phyloP scores from a whole-genome alignment of 2,329 filamentous ascomycete species.

The Annulohypoxylon truncatum region DNA sequence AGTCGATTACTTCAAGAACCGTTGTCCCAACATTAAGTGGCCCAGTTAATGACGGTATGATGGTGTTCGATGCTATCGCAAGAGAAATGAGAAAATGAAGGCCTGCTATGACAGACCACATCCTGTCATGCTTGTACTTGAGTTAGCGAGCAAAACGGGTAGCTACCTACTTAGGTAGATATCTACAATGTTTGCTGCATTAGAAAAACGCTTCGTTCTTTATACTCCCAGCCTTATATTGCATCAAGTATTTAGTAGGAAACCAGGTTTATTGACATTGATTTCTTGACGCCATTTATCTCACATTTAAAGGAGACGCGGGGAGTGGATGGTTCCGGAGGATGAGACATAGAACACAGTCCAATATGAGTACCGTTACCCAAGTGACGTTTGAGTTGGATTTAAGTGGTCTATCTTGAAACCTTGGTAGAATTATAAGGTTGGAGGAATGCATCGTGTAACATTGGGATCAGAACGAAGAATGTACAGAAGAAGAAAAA shows the following conservation, averaged over 20 bases:
- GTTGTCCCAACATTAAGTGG: background rate
- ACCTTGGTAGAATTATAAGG: no score
- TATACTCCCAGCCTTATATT: no score
- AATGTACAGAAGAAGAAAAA: no score
- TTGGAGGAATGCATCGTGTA: no score
- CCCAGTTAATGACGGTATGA: background rate
- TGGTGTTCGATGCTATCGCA: background rate
- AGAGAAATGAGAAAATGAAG: background rate
- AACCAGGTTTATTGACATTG: no score
- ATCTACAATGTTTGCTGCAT: no score
- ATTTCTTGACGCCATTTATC: background rate
- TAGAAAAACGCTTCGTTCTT: no score
- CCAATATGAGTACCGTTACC: background rate
- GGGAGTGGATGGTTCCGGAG: background rate
- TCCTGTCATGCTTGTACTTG: background rate
- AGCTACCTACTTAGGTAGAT: no score
- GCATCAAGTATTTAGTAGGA: no score
- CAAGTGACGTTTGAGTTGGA: background rate
- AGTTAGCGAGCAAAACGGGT: no score
- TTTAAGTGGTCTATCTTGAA: no score
- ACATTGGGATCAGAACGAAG: no score
- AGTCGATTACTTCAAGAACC: background rate
- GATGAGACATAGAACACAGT: background rate
- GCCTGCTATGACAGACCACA: background rate
- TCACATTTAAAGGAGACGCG: background rate